Evolutionary conservation across 345 rosid species (phyloP).

Genomic region (Gossypium ekmanianum): DNA sequence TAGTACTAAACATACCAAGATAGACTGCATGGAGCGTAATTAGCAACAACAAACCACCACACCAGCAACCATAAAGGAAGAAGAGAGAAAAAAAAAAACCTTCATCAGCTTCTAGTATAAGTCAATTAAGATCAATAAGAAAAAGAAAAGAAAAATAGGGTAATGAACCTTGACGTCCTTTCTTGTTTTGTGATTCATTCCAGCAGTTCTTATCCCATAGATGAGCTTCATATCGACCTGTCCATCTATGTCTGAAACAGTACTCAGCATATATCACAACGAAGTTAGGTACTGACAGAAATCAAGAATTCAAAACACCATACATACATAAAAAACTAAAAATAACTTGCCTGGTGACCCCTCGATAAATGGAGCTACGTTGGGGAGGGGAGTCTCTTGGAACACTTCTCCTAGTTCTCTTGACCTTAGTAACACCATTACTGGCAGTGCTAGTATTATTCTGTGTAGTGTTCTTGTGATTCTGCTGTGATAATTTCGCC

Average conservation of each 20-base stretch:
- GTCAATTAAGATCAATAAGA: neutral
- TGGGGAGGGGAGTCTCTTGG: slow-evolving; percentile 89
- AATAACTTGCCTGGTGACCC: slow-evolving; percentile 64
- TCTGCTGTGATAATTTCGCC: slow-evolving; percentile 40
- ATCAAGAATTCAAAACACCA: neutral
- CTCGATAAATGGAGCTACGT: slow-evolving; percentile 87
- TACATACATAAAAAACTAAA: neutral
- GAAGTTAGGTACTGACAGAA: neutral
- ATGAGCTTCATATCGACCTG: slow-evolving; percentile 83
- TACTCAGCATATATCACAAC: neutral
- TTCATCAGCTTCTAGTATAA: neutral
- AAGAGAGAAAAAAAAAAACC: neutral
- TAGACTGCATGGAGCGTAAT: slow-evolving; percentile 13
- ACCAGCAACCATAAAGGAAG: neutral
- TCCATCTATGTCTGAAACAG: slow-evolving; percentile 67
- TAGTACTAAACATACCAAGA: slow-evolving; percentile 17
- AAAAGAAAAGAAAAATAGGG: neutral
- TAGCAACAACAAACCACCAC: neutral
- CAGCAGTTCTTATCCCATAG: slow-evolving; percentile 85
- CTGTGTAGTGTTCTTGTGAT: slow-evolving; percentile 22
- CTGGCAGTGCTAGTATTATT: neutral
- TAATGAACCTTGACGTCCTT: slow-evolving; percentile 71
- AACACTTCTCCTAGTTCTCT: slow-evolving; percentile 72
- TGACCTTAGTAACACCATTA: slow-evolving; percentile 43
- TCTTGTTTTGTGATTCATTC: slow-evolving; percentile 78